Base-by-base conservation (phyloP, 2,329 filamentous ascomycete species). In the Amauroascus niger region DNA sequence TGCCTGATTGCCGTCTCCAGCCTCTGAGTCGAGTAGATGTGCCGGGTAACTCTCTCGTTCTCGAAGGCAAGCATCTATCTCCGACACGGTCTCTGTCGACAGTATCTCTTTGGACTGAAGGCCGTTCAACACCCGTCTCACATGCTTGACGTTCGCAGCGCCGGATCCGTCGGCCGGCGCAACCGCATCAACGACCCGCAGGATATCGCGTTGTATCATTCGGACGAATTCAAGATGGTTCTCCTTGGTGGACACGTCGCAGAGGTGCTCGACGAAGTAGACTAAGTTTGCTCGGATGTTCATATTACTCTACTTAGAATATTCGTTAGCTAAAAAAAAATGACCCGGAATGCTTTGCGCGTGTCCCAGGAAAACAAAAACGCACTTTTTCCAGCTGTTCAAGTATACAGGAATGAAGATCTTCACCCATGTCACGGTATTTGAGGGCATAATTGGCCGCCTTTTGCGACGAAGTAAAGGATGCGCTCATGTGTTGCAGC, bases 241-340 rank as follows among this genome's bases (percentile, higher is more conserved):
- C 60, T 88, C 87, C 60, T 83, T 86, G 58, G 81, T 79, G 20
- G 88, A 87, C 71, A 88, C 78, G 66, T 97, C 91, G 66, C 94
- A 87, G 61, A 98, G 87, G 62, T 91, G 86, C 65, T 97, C 91
- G 65, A 98, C 86, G 71, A 98, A 98, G 72, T 95, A 98, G 86
- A 98, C 95, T 69, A 98, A 97, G 68, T 98, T 98, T 55, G 93
- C 94, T 57, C 91, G 80, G 49, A 85, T 95, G 71, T 98, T 98
- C 86, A 98, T 95, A 61, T 87, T 91, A 61, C 88, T 95, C 80
- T 90, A 62, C 6, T 13, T 3, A 18, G 6, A 32, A 53, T 1
- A 32, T 55, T 44, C 39, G 52, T 52, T 35, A 45, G 24, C 2
- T 35, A 40, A 14, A 11, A 6, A 9, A 7, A n/a, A n/a, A n/a